phyloP scores from a whole-genome alignment of 371 early-diverging fungal species.

The Blakeslea trispora region DNA sequence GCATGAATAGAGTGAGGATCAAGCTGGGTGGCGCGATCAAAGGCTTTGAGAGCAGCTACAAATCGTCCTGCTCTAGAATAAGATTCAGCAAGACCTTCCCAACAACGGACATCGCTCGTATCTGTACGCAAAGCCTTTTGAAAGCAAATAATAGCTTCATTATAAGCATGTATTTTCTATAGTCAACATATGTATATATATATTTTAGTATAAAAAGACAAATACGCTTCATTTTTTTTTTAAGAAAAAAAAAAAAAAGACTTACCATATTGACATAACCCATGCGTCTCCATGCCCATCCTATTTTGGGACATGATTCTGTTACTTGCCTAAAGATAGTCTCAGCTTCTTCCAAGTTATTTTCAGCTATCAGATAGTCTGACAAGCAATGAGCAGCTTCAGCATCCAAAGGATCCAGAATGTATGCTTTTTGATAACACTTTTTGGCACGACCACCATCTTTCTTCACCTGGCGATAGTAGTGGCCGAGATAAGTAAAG shows the following conservation, averaged over 20 bases:
- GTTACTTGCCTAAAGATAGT: slow-evolving; percentile 53
- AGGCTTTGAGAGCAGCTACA: slow-evolving; percentile 81
- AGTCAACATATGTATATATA: too few species aligned
- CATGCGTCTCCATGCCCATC: slow-evolving; percentile 82
- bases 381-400: slow-evolving; percentile 71
- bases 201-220: too few species aligned
- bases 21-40: slow-evolving; percentile 71
- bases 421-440: slow-evolving; percentile 79
- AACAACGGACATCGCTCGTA: slow-evolving; percentile 64
- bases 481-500: slow-evolving; percentile 82
- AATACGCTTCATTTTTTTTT: too few species aligned
- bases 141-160: slow-evolving; percentile 77
- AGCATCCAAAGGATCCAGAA: slow-evolving; percentile 66
- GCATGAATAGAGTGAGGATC: slow-evolving; percentile 55
- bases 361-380: slow-evolving; percentile 58
- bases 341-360: slow-evolving; percentile 57
- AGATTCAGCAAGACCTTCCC: slow-evolving; percentile 89
- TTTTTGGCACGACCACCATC: slow-evolving; percentile 73
- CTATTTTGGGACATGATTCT: slow-evolving; percentile 45
- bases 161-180: slow-evolving; percentile 44
- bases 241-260: too few species aligned
- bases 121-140: slow-evolving; percentile 80
- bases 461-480: slow-evolving; percentile 67
- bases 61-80: slow-evolving; percentile 86
- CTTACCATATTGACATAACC: slow-evolving; percentile 75